Base-by-base conservation (phyloP, 2,329 filamentous ascomycete genomes). In the Diplodia seriata region DNA sequence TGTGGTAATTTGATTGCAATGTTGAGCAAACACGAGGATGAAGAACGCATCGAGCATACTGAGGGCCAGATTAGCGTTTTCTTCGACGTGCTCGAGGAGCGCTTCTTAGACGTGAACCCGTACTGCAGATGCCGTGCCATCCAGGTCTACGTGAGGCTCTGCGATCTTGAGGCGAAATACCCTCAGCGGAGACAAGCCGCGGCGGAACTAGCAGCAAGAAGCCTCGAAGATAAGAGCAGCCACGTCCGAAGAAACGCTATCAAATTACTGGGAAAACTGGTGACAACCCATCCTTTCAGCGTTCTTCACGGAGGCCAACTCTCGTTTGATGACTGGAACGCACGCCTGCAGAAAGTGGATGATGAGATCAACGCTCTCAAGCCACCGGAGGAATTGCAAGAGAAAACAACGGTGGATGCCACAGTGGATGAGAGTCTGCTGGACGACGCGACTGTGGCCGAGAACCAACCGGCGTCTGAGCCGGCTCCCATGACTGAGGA, bases 201-300 rank as follows among this genome's bases (percentile, higher is more conserved):
- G 4, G 91, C 94, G 1, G 93, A 97, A 76, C 84, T 97, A 31
- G 94, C 95, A 1, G 90, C 91, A 68, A 88, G 92, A 73, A 98
- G 94, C 78, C 84, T 99, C 2, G 92, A 97, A 78, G 96, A 99
- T 81, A 98, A 97, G 84, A 98, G 94, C 81, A 99, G 95, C 80
- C 97, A 98, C 74, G 95, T 99, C 38, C 87, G 95, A 70, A 88
- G 94, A 68, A 98, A 98, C 77, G 94, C 95, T 2, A 95, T 99
- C 77, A 98, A 97, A 79, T 83, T 99, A 7, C 85, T 99, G 1
- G 91, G 90, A 6, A 91, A 91, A 53, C 84, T 99, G 7, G 92
- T 99, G 73, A 93, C 94, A 70, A 97, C 94, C 0, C 95, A 99
- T 77, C 95, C 95, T 1, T 99, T 97, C 74, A 93, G 91, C 47